A percentile compares a stretch with the other conserved stretches of the same genome.
Evolutionary conservation across 1,139 yeast species (phyloP).

Genomic region (Blastobotrys petasosporus): DNA sequence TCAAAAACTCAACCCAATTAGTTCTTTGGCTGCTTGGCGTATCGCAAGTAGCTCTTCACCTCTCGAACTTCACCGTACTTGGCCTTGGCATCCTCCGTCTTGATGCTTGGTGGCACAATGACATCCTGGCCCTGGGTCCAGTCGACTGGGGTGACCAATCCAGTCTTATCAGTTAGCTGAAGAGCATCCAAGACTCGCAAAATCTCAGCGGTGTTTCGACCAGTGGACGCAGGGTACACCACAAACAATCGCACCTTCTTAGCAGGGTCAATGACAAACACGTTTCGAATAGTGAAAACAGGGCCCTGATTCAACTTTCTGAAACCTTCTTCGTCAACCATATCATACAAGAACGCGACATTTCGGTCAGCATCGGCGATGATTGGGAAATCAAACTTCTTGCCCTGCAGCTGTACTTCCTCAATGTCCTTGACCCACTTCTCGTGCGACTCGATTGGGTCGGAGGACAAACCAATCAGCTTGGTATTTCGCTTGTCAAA

Average conservation of each 20-base stretch:
- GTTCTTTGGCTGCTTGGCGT: conserved; percentile 26
- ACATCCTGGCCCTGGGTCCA: conserved; percentile 77
- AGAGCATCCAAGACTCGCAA: conserved; percentile 81
- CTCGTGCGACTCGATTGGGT: conserved; percentile 67
- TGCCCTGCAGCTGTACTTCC: conserved; percentile 59
- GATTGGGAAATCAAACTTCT: conserved; percentile 74
- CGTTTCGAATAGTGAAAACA: conserved; percentile 81
- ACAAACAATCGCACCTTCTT: conserved; percentile 78
- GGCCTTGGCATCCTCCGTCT: conserved; percentile 71
- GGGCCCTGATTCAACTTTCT: conserved; percentile 61
- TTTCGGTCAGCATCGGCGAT: conserved; percentile 78
- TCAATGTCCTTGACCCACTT: conserved; percentile 86
- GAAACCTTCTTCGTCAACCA: conserved; percentile 87
- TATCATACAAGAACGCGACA: conserved; percentile 77
- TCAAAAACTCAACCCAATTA: neutral
- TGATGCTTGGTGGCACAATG: conserved; percentile 77
- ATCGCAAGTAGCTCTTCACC: conserved; percentile 80
- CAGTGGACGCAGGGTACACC: conserved; percentile 87
- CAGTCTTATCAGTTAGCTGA: conserved; percentile 72
- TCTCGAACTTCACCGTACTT: conserved; percentile 77
- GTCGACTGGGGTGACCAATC: conserved; percentile 77
- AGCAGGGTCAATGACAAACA: conserved; percentile 78
- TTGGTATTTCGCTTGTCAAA: conserved; percentile 74
- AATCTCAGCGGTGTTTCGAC: conserved; percentile 85
- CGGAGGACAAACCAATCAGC: conserved; percentile 80